Percentiles rank a stretch among this genome's conserved stretches.
These are phyloP conservation scores for Kwoniella dendrophila DNA, from an alignment of 768 basidiomycete species.

Conservation along the genomic window DNA sequence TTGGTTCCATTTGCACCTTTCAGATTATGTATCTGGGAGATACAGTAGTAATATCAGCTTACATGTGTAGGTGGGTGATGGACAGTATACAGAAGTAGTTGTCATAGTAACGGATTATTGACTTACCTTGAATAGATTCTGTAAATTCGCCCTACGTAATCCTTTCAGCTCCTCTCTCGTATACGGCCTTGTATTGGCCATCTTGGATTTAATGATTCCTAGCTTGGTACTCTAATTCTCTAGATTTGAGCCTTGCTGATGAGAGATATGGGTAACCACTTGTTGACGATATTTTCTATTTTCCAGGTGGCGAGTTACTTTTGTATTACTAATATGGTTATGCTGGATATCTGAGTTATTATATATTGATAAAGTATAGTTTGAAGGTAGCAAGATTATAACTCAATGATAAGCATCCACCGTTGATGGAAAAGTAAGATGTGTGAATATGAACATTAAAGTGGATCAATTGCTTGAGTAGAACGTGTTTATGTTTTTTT, in stretches of 20 bases:
- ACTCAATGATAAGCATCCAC: too few species aligned
- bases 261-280: neutral
- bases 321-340: too few species aligned
- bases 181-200: constrained; percentile 30
- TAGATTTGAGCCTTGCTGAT: neutral
- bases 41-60: neutral
- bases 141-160: constrained; percentile 40
- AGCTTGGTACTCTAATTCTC: too few species aligned
- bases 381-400: too few species aligned
- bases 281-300: too few species aligned
- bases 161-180: constrained; percentile 39
- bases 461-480: too few species aligned
- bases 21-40: constrained; percentile 38
- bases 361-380: too few species aligned
- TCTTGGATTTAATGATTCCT: constrained; percentile 4
- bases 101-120: neutral
- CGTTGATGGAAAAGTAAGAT: too few species aligned
- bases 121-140: constrained; percentile 48
- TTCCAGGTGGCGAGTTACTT: too few species aligned
- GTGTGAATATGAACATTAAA: too few species aligned
- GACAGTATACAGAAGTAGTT: neutral
- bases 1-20: constrained; percentile 48
- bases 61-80: neutral
- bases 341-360: too few species aligned
- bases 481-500: too few species aligned